Base-by-base conservation (phyloP, 768 basidiomycete genomes). In the Lactarius quietus region DNA sequence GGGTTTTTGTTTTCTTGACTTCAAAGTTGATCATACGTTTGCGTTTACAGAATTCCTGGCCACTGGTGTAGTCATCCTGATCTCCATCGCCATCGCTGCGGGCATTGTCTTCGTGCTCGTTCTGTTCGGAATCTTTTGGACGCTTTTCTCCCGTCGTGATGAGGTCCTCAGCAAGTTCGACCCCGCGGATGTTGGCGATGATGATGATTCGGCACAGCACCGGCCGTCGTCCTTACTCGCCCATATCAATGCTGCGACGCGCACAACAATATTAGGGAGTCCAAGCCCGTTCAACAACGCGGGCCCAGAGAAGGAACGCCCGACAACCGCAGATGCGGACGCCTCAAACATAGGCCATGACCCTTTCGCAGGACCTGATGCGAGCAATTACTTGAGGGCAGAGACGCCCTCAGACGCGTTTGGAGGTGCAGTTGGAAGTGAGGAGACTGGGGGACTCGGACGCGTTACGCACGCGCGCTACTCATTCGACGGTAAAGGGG, bases 11-110 rank as follows among this genome's bases (percentile, higher is more conserved):
- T 63, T 59, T 33, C 20, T 57, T 61, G n/a, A 48, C 29, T 17
- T 53, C 66, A 28, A 71, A 43, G 15, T 59, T 53, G 59, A n/a
- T 73, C 59, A 67, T 67, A 36, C 45, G 52, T 33, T 59, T 12
- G 36, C 35, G 39, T 70, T 15, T 18, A 10, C 69, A 93, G 93
- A 88, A 71, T 91, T 93, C 81, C 83, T 99, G 62, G 93, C 95
- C 0, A 85, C 86, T 28, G 97, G 96, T 1, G 83, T 98, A 41
- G 94, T 99, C 61, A 98, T 98, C 69, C 83, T 99, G 52, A 95
- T 99, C 70, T 95, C 95, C 2, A 97, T 99, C 68, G 97, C 97
- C 29, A 97, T 98, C 69, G 88, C 92, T 12, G 94, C 95, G 18
- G 97, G 96, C 20, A 85, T 98, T 26, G 90, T 95, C 41, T 95